phyloP scores from a whole-genome alignment of 2,329 filamentous ascomycete genomes.

The Colletotrichum liaoningense region DNA sequence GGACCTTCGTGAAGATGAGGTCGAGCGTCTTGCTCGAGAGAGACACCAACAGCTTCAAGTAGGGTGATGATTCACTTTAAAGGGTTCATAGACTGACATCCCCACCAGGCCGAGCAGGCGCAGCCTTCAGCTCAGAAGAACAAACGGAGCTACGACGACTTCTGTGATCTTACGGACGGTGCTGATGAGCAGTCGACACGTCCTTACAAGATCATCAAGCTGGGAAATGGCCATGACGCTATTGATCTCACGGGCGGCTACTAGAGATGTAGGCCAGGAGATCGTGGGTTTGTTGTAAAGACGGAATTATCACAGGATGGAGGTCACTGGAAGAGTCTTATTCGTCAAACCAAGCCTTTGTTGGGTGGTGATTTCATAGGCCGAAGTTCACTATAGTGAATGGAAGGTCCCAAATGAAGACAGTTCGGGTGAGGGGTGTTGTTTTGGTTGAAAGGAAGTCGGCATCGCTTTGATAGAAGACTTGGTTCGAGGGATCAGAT shows the following conservation, averaged over 20 bases:
- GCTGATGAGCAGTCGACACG: not conserved
- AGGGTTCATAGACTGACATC: constrained; percentile 1
- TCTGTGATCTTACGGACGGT: constrained; percentile 42
- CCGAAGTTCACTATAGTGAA: not conserved
- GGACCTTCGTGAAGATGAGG: constrained; percentile 40
- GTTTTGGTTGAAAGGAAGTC: not conserved
- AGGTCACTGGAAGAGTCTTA: not conserved
- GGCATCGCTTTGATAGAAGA: not conserved
- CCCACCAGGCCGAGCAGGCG: constrained; percentile 17
- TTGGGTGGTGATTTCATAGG: not conserved
- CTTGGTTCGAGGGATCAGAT: not conserved
- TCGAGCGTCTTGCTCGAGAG: constrained; percentile 44
- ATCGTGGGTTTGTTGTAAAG: not conserved
- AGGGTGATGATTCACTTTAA: not conserved
- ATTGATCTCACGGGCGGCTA: constrained; percentile 35
- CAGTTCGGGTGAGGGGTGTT: not conserved
- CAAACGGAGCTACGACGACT: constrained; percentile 43
- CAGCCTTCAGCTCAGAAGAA: constrained; percentile 40
- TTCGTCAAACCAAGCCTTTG: not conserved
- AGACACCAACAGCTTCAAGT: constrained; percentile 43
- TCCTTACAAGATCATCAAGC: constrained; percentile 27
- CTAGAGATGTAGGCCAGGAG: constrained; percentile 1
- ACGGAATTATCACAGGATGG: not conserved
- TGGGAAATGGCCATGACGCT: constrained; percentile 15
- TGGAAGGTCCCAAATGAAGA: no score